Evolutionary conservation across 257 asterid species (phyloP).

Genomic region (Vinca minor): DNA sequence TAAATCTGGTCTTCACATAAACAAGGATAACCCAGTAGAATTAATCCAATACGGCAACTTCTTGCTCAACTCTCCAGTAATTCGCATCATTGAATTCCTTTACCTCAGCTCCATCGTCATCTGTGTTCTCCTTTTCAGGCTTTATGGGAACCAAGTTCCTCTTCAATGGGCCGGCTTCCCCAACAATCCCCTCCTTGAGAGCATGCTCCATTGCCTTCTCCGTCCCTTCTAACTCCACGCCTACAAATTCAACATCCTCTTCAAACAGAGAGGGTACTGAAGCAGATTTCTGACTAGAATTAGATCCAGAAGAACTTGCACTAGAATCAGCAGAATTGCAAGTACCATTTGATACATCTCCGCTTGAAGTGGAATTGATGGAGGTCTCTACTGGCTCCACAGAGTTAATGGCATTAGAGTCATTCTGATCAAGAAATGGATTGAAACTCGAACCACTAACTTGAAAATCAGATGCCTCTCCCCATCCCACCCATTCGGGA

Average conservation of each 20-base stretch:
- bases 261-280: constrained; percentile 78
- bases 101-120: constrained; percentile 43
- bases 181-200: constrained; percentile 86
- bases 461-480: constrained; percentile 51
- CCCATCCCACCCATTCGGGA: constrained; percentile 98
- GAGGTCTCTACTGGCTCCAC: constrained; percentile 23
- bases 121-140: constrained; percentile 44
- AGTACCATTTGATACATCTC: constrained; percentile 41
- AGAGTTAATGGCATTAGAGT: constrained; percentile 20
- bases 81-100: constrained; percentile 78
- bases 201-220: no score
- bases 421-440: constrained; percentile 51
- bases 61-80: constrained; percentile 95
- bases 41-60: constrained; percentile 60
- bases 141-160: constrained; percentile 36
- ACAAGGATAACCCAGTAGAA: no score
- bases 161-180: constrained; percentile 79
- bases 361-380: constrained; percentile 32
- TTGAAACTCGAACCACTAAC: constrained; percentile 54
- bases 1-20: neutral
- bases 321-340: constrained; percentile 28
- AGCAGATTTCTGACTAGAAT: constrained; percentile 30
- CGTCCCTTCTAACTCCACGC: constrained; percentile 82
- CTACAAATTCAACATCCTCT: constrained; percentile 97
- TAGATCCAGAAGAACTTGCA: constrained; percentile 31